Conservation (phyloP, 164 flowering plant genomes). For the Malania oleifera region DNA sequence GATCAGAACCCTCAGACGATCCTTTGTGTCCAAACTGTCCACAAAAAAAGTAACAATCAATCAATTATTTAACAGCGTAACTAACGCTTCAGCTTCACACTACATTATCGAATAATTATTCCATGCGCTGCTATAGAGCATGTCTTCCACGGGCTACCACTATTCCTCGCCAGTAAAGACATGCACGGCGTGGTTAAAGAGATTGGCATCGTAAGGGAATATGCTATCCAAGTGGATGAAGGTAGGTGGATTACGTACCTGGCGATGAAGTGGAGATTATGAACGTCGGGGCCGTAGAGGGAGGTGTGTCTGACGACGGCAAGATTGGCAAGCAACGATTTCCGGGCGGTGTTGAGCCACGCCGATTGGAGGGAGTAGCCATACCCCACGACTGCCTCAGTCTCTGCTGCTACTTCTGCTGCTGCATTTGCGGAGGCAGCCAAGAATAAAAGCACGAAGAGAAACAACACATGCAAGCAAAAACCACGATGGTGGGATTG, state of each 20-base stretch:
- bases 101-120: too few relatives aligned
- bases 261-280: background rate
- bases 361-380: background rate
- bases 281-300: background rate
- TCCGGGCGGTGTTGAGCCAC: background rate
- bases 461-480: too few relatives aligned
- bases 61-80: too few relatives aligned
- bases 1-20: background rate
- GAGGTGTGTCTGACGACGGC: background rate
- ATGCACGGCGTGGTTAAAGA: too few relatives aligned
- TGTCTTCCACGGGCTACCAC: too few relatives aligned
- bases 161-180: too few relatives aligned
- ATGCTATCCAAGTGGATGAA: background rate
- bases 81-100: too few relatives aligned
- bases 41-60: background rate
- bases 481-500: too few relatives aligned
- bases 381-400: background rate
- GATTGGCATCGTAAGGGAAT: background rate
- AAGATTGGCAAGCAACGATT: background rate
- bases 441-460: too few relatives aligned
- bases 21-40: background rate
- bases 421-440: background rate
- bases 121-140: too few relatives aligned
- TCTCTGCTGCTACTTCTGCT: background rate
- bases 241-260: background rate